Base-by-base conservation (phyloP, 2,329 filamentous ascomycete genomes). In the Diaporthe citriasiana region DNA sequence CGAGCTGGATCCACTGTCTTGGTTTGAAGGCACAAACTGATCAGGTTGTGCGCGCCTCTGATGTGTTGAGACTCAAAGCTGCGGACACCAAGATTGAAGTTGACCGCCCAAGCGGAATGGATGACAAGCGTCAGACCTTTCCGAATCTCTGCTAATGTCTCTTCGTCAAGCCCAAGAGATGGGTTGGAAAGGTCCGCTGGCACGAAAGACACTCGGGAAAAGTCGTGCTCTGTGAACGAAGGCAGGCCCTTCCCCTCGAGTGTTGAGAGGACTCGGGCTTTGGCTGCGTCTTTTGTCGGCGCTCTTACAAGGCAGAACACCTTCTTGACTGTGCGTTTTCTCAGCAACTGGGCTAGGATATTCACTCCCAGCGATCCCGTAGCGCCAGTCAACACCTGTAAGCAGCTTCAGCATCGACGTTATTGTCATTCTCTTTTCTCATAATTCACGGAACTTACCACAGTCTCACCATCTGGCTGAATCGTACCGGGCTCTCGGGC, bases 351-450 rank as follows among this genome's bases (percentile, higher is more conserved):
- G 0, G 88, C 86, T 3, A 91, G 84, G 0, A 91, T 82, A 69
- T 91, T 89, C 0, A 89, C 87, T 4, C 91, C 91, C 0, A 93
- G 82, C 6, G 89, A 89, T 1, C 91, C 91, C 0, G 91, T 93
- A 0, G 87, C 87, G 12, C 91, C 91, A 1, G 91, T 92, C 12
- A 93, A 80, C 17, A 91, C 76, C 80, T 84, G 56, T 35, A 40
- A 42, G 6, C 15, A 22, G 19, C 10, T 19, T 73, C 22, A 66
- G 63, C 63, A 45, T n/a, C 17, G 13, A 59, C n/a, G 9, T 17
- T 17, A 10, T 19, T 45, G 7, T 27, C 33, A 12, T 5, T 4
- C 17, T 13, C 5, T 35, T 5, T 13, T 51, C 8, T 51, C n/a
- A 40, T 42, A 10, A 2, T 15, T 17, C 10, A 22, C 9, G 6